Evolutionary conservation across 2,329 filamentous ascomycete species (phyloP).

Genomic region (Colletotrichum orbiculare): DNA sequence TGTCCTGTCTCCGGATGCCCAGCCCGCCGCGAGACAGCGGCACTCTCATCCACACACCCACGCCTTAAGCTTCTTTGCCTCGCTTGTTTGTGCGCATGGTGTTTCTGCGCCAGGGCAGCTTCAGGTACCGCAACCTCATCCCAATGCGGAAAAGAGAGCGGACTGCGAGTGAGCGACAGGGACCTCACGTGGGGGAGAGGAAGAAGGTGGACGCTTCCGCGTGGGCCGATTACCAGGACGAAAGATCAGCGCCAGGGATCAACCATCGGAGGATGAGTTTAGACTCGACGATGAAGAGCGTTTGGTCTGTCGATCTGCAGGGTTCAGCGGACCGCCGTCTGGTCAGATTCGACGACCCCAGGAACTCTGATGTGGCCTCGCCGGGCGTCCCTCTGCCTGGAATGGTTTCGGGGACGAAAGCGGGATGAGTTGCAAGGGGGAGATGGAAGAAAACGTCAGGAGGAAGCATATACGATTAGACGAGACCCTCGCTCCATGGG

Average conservation of each 20-base stretch:
- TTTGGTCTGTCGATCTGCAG: not conserved
- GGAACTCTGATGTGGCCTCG: slow-evolving; percentile 8
- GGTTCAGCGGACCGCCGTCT: not conserved
- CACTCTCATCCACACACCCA: too few relatives aligned
- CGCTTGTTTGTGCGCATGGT: not conserved
- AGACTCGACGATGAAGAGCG: too few relatives aligned
- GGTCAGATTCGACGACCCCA: slow-evolving; percentile 2
- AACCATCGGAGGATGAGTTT: too few relatives aligned
- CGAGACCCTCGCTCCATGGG: slow-evolving; percentile 13
- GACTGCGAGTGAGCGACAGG: slow-evolving; percentile 9
- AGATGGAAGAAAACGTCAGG: not conserved
- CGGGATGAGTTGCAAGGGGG: not conserved
- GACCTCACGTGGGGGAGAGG: slow-evolving; percentile 14
- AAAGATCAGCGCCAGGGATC: not conserved
- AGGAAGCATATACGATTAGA: slow-evolving; percentile 27
- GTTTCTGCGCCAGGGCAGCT: slow-evolving; percentile 21
- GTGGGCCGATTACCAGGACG: not conserved
- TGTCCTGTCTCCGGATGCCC: slow-evolving; percentile 5
- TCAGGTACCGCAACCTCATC: slow-evolving; percentile 35
- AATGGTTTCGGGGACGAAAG: not conserved
- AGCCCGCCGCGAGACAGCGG: slow-evolving; percentile 5
- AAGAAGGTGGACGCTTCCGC: not conserved
- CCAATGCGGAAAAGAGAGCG: slow-evolving; percentile 26
- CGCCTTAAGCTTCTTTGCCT: slow-evolving; percentile 18
- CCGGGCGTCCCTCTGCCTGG: not conserved